Conservation (phyloP, 1,139 yeast genomes). For the Diutina ranongensis region DNA sequence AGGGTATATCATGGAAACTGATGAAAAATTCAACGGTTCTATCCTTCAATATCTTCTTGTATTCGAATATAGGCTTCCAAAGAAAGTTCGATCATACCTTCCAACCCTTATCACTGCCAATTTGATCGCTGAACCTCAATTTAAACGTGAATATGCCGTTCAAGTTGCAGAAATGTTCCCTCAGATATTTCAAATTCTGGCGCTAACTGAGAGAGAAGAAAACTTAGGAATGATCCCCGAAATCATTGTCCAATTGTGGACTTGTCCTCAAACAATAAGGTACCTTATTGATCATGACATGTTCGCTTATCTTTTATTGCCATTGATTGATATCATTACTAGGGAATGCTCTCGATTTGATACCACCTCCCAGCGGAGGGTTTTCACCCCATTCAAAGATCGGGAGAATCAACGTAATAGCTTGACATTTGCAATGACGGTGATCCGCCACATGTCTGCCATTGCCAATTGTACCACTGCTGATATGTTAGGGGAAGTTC, state of each 20-base stretch:
- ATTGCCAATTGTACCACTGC: slow-evolving; percentile 21
- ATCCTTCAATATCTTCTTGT: slow-evolving; percentile 32
- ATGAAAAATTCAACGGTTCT: neutral
- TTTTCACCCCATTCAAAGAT: slow-evolving; percentile 12
- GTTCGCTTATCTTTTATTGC: slow-evolving; percentile 33
- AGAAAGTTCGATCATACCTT: slow-evolving; percentile 35
- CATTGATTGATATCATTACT: slow-evolving; percentile 35
- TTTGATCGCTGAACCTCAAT: slow-evolving; percentile 12
- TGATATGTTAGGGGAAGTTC: slow-evolving; percentile 12
- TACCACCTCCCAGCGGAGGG: slow-evolving; percentile 21
- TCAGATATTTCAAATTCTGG: slow-evolving; percentile 33
- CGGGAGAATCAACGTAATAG: slow-evolving; percentile 15
- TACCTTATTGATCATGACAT: slow-evolving; percentile 25
- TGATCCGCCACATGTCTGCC: slow-evolving; percentile 34
- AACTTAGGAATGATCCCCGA: slow-evolving; percentile 42
- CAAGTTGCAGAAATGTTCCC: slow-evolving; percentile 50
- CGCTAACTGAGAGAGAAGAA: slow-evolving; percentile 54
- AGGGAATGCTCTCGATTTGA: slow-evolving; percentile 17
- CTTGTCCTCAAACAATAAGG: slow-evolving; percentile 48
- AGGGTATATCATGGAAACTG: neutral
- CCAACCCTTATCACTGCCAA: slow-evolving; percentile 47
- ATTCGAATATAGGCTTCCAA: slow-evolving; percentile 48
- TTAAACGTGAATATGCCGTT: slow-evolving; percentile 36
- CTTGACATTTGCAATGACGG: slow-evolving; percentile 21
- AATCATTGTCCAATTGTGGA: slow-evolving; percentile 49